These are phyloP conservation scores for Penicillium canariense DNA, from an alignment of 495 filamentous ascomycete species.

Conservation along the genomic window DNA sequence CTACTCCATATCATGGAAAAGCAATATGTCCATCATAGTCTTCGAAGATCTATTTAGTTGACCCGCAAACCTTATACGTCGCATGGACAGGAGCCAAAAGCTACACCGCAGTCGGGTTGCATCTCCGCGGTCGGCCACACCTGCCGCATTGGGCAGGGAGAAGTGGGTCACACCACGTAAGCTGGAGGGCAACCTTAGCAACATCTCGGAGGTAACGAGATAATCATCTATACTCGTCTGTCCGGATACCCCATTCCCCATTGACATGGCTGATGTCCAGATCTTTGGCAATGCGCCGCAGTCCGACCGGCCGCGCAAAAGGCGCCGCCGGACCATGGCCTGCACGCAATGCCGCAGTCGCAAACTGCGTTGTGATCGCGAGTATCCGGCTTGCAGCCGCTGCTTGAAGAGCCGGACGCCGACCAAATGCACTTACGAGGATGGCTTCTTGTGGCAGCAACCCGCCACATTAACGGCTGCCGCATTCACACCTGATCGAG, in stretches of 20 bases:
- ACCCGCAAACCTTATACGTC: background rate
- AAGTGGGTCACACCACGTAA: conserved; percentile 4
- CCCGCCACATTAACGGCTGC: conserved; percentile 36
- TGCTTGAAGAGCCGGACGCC: conserved; percentile 53
- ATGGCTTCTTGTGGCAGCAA: conserved; percentile 49
- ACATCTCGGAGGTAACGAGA: background rate
- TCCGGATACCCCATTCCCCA: background rate
- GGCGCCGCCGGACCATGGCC: conserved; percentile 41
- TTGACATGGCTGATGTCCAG: conserved; percentile 17
- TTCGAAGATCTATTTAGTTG: too few relatives aligned
- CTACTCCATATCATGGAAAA: background rate
- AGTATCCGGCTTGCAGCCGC: conserved; percentile 61
- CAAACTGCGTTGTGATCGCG: conserved; percentile 69
- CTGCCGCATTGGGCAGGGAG: background rate
- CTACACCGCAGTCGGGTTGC: background rate
- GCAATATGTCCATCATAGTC: too few relatives aligned
- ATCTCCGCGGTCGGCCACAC: background rate
- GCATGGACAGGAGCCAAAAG: background rate
- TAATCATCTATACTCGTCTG: background rate
- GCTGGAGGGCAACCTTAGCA: background rate
- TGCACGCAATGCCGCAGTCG: conserved; percentile 59
- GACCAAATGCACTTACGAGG: conserved; percentile 44
- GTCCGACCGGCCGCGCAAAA: conserved; percentile 38
- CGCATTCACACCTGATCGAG: conserved; percentile 29
- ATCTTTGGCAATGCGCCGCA: conserved; percentile 7